A percentile compares a stretch with the other conserved stretches of the same genome.
phyloP scores from a whole-genome alignment of 345 rosid genomes.

The Draba incana region DNA sequence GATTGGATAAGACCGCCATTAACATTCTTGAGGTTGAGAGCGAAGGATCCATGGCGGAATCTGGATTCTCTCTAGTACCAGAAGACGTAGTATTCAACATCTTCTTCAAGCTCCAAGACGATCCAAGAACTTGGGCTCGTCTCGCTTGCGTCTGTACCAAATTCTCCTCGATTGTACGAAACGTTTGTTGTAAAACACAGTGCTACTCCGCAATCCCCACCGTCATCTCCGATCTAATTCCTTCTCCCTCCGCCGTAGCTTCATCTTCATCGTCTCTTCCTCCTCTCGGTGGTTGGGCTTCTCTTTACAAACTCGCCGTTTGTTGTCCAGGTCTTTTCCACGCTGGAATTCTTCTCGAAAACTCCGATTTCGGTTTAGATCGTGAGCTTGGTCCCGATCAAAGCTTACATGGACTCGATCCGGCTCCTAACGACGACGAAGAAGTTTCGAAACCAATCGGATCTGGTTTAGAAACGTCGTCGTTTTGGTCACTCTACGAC shows the following conservation, averaged over 20 bases:
- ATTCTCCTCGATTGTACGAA: slow-evolving; percentile 74
- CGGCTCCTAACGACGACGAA: slow-evolving; percentile 18
- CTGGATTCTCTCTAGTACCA: slow-evolving; percentile 59
- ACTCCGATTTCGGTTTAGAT: slow-evolving; percentile 93
- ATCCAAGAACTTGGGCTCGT: slow-evolving; percentile 83
- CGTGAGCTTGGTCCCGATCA: slow-evolving; percentile 88
- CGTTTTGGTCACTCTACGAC: slow-evolving; percentile 77
- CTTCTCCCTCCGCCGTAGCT: slow-evolving; percentile 33
- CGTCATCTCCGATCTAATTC: slow-evolving; percentile 66
- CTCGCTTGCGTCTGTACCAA: slow-evolving; percentile 86
- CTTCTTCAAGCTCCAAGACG: slow-evolving; percentile 84
- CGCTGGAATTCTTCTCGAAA: slow-evolving; percentile 84
- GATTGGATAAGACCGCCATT: slow-evolving; percentile 35
- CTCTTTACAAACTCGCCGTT: slow-evolving; percentile 78
- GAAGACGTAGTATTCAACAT: slow-evolving; percentile 83
- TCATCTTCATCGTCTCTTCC: slow-evolving; percentile 33
- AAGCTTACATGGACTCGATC: slow-evolving; percentile 35
- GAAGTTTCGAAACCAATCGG: slow-evolving; percentile 31
- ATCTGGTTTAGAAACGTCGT: slow-evolving; percentile 33
- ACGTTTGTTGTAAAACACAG: slow-evolving; percentile 65
- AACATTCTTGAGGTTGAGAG: slow-evolving; percentile 7
- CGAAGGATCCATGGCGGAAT: slow-evolving; percentile 47
- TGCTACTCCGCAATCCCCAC: slow-evolving; percentile 64
- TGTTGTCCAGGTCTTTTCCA: slow-evolving; percentile 93
- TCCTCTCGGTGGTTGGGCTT: slow-evolving; percentile 67